phyloP scores from a whole-genome alignment of 1,284 basidiomycete species.

The Ceratorhiza oryzae-sativae region DNA sequence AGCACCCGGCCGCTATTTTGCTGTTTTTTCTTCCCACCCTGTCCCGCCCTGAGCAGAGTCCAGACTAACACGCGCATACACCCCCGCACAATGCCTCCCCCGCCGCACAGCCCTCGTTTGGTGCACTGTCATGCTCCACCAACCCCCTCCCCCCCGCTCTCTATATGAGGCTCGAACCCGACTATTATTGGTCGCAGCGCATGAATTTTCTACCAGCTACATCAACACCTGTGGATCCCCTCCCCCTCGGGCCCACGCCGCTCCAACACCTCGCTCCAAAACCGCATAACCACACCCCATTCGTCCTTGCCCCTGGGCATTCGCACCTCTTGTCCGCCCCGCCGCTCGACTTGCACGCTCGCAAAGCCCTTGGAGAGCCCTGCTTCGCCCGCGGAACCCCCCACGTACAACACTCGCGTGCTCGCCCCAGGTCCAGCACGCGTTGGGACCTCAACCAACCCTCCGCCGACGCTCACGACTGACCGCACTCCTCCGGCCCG shows the following conservation, averaged over 20 bases:
- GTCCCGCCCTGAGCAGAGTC: conserved; percentile 7
- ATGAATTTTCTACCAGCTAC: not conserved
- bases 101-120: not conserved
- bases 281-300: conserved; percentile 84
- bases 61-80: conserved; percentile 16
- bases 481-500: conserved; percentile 68
- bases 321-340: conserved; percentile 57
- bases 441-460: conserved; percentile 78
- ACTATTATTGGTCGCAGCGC: not conserved
- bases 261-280: conserved; percentile 78
- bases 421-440: conserved; percentile 59
- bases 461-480: conserved; percentile 71
- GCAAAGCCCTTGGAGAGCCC: conserved; percentile 67
- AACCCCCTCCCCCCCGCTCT: not conserved
- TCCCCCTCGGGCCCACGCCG: conserved; percentile 54
- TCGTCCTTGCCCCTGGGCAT: conserved; percentile 82
- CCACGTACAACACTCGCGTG: conserved; percentile 55
- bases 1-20: not conserved
- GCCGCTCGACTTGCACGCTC: conserved; percentile 56
- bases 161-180: no score
- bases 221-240: conserved; percentile 30
- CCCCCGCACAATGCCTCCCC: not conserved
- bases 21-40: conserved; percentile 10
- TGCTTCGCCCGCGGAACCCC: conserved; percentile 50
- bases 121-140: not conserved